phyloP scores from a whole-genome alignment of 2,329 filamentous ascomycete species.

The Talaromyces sp. region DNA sequence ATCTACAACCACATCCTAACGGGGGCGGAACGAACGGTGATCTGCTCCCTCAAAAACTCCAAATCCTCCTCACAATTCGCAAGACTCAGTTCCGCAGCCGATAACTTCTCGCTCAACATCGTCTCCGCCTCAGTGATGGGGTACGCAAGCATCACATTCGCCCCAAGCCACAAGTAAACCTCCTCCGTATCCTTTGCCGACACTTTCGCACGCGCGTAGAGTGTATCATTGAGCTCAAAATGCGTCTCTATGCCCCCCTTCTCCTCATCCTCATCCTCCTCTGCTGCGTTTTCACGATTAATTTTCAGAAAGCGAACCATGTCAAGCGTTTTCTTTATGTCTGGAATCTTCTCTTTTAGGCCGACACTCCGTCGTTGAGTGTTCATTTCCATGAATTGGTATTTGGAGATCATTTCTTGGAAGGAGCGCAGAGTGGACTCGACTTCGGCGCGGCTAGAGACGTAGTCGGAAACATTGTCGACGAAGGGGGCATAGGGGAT shows the following conservation, averaged over 20 bases:
- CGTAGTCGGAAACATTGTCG: conserved; percentile 47
- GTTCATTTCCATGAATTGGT: conserved; percentile 98
- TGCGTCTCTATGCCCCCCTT: conserved; percentile 66
- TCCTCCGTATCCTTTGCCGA: conserved; percentile 69
- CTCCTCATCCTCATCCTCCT: neutral
- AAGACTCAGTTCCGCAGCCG: conserved; percentile 73
- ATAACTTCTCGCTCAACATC: conserved; percentile 72
- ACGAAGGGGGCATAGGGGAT: conserved; percentile 47
- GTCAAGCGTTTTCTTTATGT: conserved; percentile 93
- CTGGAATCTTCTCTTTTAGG: conserved; percentile 90
- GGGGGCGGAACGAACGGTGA: conserved; percentile 63
- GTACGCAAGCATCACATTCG: conserved; percentile 97
- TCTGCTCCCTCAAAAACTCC: conserved; percentile 92
- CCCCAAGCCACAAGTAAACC: conserved; percentile 93
- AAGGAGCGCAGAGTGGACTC: conserved; percentile 45
- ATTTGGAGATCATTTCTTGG: conserved; percentile 68
- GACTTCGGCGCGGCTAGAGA: conserved; percentile 44
- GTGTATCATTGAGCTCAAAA: conserved; percentile 93
- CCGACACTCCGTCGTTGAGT: conserved; percentile 77
- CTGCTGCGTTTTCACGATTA: conserved; percentile 38
- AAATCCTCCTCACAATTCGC: conserved; percentile 92
- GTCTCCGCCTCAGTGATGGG: conserved; percentile 81
- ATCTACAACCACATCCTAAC: neutral
- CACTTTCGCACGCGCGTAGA: conserved; percentile 83
- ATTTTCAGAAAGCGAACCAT: conserved; percentile 82